Evolutionary conservation across 257 asterid genomes (phyloP), one percentile per base, ranked within the genome.

Genomic region (Scutellaria baicalensis): DNA sequence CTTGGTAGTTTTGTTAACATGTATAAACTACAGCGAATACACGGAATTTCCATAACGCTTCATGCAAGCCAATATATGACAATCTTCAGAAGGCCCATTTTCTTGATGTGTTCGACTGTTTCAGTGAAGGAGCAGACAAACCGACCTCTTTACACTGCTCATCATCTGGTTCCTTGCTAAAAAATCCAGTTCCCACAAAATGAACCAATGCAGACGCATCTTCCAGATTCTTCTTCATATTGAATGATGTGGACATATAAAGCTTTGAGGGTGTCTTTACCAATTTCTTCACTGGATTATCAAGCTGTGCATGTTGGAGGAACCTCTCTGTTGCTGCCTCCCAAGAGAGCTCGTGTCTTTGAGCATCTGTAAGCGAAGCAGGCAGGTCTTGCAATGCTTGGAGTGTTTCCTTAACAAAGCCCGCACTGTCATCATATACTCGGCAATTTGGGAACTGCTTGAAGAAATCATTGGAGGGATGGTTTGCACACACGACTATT

Each of bases 401-500:
- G 64, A 42, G 49, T 54, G 89, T 86, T 77, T 93, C 95, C 82
- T 74, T 70, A n/a, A 94, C 90, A 45, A 94, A 91, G 43, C 96
- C 96, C 49, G 82, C 77, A 6, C 77, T 78, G 51, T 85, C 82
- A 61, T 91, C 84, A 60, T 88, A 91, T 47, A 87, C 85, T 74
- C 95, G 76, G 71, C 99, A 94, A 80, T 94, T 94, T 11, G 97
- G 97, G 78, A 94, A 94, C 86, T 89, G 98, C 78, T 85, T 91
- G 87, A 94, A 94, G 83, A 94, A 94, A n/a, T 88, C 97, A 48
- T 94, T 94, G 1, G 99, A 94, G 48, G 95, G 92, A 79, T 94
- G 98, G 73, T 94, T 85, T 69, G 98, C 97, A 2, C 98, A 94
- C 61, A 94, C 83, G 2, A 94, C 98, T 71, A 91, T 91, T 83